These are phyloP conservation scores for Verticillium tricorpus DNA, from an alignment of 2,329 filamentous ascomycete genomes.

Conservation along the genomic window DNA sequence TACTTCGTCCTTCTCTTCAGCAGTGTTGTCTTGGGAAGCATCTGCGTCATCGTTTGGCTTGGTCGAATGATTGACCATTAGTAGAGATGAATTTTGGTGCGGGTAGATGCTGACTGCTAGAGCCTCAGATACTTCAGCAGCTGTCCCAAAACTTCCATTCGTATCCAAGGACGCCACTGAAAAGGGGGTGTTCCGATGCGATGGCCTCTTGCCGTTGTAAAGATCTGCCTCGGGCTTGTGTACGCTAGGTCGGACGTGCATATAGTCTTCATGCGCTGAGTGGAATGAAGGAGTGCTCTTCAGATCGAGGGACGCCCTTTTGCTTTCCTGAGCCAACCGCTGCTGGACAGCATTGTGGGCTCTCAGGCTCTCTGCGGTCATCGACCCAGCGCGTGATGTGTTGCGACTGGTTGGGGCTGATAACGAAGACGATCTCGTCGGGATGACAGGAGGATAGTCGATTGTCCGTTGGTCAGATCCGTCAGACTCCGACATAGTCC, in stretches of 20 bases:
- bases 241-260: constrained; percentile 14
- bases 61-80: constrained; percentile 54
- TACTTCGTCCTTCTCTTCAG: constrained; percentile 19
- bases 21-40: constrained; percentile 20
- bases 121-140: constrained; percentile 58
- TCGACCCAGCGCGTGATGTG: constrained; percentile 46
- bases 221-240: constrained; percentile 39
- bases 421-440: constrained; percentile 53
- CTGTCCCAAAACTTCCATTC: constrained; percentile 41
- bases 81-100: constrained; percentile 60
- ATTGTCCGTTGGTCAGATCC: constrained; percentile 51
- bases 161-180: constrained; percentile 58
- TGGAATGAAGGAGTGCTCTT: constrained; percentile 27
- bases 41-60: constrained; percentile 44
- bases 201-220: constrained; percentile 49
- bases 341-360: constrained; percentile 42
- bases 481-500: constrained; percentile 43
- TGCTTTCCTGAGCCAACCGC: constrained; percentile 17
- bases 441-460: constrained; percentile 55
- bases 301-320: constrained; percentile 15
- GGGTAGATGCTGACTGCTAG: constrained; percentile 57
- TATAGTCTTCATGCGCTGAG: constrained; percentile 24
- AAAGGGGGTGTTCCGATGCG: constrained; percentile 57
- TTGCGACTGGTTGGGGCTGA: constrained; percentile 60
- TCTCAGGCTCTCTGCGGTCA: constrained; percentile 55